Conservation (phyloP, 2,329 filamentous ascomycete species). For the Claviceps maximensis region DNA sequence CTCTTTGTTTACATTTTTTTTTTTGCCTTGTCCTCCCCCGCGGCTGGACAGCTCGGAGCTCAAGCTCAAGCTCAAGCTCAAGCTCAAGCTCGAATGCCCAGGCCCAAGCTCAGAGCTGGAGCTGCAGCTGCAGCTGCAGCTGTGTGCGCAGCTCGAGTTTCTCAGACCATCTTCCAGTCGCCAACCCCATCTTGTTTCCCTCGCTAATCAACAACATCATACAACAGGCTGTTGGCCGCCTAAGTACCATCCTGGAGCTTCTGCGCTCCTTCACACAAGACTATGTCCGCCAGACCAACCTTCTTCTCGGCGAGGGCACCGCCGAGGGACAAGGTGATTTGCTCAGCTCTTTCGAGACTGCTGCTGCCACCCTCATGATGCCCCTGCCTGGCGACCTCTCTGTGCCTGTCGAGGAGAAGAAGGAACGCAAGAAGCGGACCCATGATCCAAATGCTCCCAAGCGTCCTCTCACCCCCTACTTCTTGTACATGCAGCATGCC, state of each 20-base stretch:
- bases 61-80: not conserved
- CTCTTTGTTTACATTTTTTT: slow-evolving; percentile 14
- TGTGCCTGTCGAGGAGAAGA: slow-evolving; percentile 52
- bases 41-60: not conserved
- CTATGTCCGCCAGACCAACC: slow-evolving; percentile 80
- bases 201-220: not conserved
- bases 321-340: slow-evolving; percentile 33
- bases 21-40: too few relatives aligned
- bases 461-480: slow-evolving; percentile 85
- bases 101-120: too few relatives aligned
- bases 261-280: slow-evolving; percentile 70
- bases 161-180: too few relatives aligned
- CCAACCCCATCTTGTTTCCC: too few relatives aligned
- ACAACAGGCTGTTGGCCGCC: slow-evolving; percentile 45
- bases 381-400: slow-evolving; percentile 22
- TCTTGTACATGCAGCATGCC: slow-evolving; percentile 84
- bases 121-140: too few relatives aligned
- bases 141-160: too few relatives aligned
- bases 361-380: slow-evolving; percentile 32
- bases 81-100: too few relatives aligned
- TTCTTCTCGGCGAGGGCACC: slow-evolving; percentile 56
- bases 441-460: slow-evolving; percentile 92
- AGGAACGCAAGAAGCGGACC: slow-evolving; percentile 78
- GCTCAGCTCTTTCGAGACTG: slow-evolving; percentile 40
- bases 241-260: slow-evolving; percentile 65